Base-by-base conservation (phyloP, 169 alveolate species). In the Eimeria praecox region DNA sequence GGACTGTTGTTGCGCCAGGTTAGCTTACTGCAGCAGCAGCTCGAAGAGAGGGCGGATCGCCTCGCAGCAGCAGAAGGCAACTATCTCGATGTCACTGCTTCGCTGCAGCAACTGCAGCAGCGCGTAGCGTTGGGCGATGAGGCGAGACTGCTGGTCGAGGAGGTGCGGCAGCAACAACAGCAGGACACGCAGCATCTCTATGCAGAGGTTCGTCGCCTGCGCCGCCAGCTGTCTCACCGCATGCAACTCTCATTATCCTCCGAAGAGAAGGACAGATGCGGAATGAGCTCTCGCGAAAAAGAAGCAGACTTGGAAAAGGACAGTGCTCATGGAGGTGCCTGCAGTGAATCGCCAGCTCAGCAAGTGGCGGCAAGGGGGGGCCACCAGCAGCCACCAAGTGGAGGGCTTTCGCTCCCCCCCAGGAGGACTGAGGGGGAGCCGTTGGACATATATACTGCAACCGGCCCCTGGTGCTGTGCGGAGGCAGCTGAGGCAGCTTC, bases 11-110 rank as follows among this genome's bases (percentile, higher is more conserved):
- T 87, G 64, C 93, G 93, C 2, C 93, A 87, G 82, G 93, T 87
- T 64, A 62, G 82, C 73, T 62, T 62, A 83, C 83, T 87, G 80
- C 93, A 87, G 82, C 93, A 87, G 83, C 93, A 87, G 82, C 82
- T 87, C 44, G 93, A 87, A 42, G 93, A 87, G 62, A 46, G 93
- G 20, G 93, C 93, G 42, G 93, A 87, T 49, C 64, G 93, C 56
- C 82, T 87, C 18, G 93, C 93, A 62, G 82, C 93, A 35, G 93
- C 93, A 40, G 93, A 87, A 87, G 93, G 93, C 27, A 87, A 87
- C 82, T 87, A 87, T 24, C 82, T 87, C 56, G 93, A 87, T 38
- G 93, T 38, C 42, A 62, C 93, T 38, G 78, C 93, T 18, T 62
- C 82, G 12, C 62, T 87, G 62, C 93, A 87, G 62, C 93, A 87